Percentiles rank a stretch among this genome's conserved stretches.
Conservation (phyloP, 2,329 filamentous ascomycete genomes). For the Trichoderma breve region DNA sequence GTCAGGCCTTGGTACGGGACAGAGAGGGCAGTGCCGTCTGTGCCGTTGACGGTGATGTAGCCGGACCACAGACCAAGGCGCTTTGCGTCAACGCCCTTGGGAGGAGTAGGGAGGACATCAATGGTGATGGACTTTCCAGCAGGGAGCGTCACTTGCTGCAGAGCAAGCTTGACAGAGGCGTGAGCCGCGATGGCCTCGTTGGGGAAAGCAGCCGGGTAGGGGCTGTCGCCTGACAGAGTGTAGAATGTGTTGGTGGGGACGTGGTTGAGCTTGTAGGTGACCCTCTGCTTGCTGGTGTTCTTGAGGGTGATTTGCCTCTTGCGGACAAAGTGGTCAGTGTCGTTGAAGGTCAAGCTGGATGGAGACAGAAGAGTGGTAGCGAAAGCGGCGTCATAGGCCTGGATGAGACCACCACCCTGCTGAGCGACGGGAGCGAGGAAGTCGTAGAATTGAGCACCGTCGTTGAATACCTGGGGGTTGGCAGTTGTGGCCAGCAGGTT, state of each 20-base stretch:
- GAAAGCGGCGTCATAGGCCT: constrained; percentile 58
- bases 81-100: constrained; percentile 34
- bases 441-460: constrained; percentile 36
- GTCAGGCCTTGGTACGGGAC: constrained; percentile 43
- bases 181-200: constrained; percentile 42
- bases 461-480: constrained; percentile 49
- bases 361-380: constrained; percentile 52
- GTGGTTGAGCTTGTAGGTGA: constrained; percentile 54
- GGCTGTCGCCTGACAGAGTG: constrained; percentile 38
- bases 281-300: constrained; percentile 49
- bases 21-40: constrained; percentile 37
- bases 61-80: constrained; percentile 44
- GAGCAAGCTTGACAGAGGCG: constrained; percentile 44
- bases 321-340: constrained; percentile 57
- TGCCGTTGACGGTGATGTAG: constrained; percentile 41
- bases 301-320: constrained; percentile 47
- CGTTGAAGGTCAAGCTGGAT: constrained; percentile 62
- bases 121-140: constrained; percentile 45
- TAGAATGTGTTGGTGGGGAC: constrained; percentile 53
- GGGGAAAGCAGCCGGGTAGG: constrained; percentile 44
- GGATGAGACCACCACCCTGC: constrained; percentile 59
- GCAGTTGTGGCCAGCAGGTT: constrained; percentile 50
- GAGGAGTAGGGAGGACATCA: constrained; percentile 45
- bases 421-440: constrained; percentile 56
- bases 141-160: constrained; percentile 43